A percentile compares a stretch with the other conserved stretches of the same genome.
Conservation (phyloP, 176 grass and related monocot genomes). For the Hordeum vulgare region DNA sequence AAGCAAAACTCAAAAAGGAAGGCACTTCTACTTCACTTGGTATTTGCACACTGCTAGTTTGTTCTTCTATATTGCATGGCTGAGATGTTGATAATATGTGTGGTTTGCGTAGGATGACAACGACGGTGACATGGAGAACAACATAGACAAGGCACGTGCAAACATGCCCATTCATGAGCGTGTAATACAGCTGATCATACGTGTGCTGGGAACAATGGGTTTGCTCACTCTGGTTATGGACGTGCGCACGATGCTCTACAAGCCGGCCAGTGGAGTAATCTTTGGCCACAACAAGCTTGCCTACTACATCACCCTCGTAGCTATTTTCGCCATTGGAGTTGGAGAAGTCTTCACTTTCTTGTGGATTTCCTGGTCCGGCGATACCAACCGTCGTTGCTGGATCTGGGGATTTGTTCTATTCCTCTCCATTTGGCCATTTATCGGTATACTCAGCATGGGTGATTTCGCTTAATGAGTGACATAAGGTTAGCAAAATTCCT, state of each 20-base stretch:
- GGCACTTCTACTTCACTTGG: no score
- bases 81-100: neutral
- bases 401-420: neutral
- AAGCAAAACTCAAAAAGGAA: no score
- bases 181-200: neutral
- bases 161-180: neutral
- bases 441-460: neutral
- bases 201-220: neutral
- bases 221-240: neutral
- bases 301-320: neutral
- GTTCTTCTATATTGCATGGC: no score
- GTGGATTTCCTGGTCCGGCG: neutral
- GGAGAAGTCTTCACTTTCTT: neutral
- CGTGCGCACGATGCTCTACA: neutral
- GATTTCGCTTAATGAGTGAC: neutral
- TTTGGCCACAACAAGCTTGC: neutral
- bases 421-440: neutral
- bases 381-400: neutral
- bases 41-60: no score
- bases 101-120: neutral
- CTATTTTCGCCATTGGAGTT: neutral
- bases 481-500: neutral
- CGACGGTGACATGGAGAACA: neutral
- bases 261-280: neutral
- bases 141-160: neutral